phyloP scores from a whole-genome alignment of 2,329 filamentous ascomycete species.

The Aspergillus fijiensis region DNA sequence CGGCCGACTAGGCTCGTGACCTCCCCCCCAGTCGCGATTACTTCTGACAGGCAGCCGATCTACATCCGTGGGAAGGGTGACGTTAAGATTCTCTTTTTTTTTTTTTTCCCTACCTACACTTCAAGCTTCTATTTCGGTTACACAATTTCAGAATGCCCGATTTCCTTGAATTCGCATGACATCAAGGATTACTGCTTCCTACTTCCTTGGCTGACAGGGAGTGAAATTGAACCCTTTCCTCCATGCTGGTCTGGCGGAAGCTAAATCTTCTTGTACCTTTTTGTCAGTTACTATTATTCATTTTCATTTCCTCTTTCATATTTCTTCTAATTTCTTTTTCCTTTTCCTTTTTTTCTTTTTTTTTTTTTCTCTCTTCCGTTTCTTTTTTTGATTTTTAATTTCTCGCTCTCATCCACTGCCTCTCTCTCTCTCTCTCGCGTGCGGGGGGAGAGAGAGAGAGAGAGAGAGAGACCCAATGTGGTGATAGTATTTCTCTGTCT shows the following conservation, averaged over 20 bases:
- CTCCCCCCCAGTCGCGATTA: slow-evolving; percentile 2
- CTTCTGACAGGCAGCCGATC: slow-evolving; percentile 19
- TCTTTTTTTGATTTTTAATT: background rate
- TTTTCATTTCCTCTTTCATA: slow-evolving; percentile 28
- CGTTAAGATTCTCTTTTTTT: slow-evolving; percentile 14
- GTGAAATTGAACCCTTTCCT: slow-evolving; percentile 21
- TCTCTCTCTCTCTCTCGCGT: background rate
- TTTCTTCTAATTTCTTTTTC: slow-evolving; percentile 12
- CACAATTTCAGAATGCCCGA: slow-evolving; percentile 17
- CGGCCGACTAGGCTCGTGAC: slow-evolving; percentile 10
- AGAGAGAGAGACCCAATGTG: background rate
- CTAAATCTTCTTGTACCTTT: slow-evolving; percentile 16
- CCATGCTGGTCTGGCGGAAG: slow-evolving; percentile 19
- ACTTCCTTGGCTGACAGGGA: slow-evolving; percentile 22
- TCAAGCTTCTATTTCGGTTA: slow-evolving; percentile 17
- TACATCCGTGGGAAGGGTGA: slow-evolving; percentile 19
- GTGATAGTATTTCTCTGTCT: slow-evolving; percentile 9
- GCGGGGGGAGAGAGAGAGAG: background rate
- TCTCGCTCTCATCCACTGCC: too few species aligned
- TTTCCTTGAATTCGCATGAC: slow-evolving; percentile 18
- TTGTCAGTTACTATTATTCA: slow-evolving; percentile 8
- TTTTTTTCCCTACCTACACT: slow-evolving; percentile 10
- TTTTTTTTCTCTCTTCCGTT: slow-evolving; percentile 29
- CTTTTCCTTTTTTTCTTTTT: slow-evolving; percentile 13
- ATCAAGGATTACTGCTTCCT: slow-evolving; percentile 17